phyloP scores from a whole-genome alignment of 2,329 filamentous ascomycete genomes.

The Aspergillus pseudonomiae region DNA sequence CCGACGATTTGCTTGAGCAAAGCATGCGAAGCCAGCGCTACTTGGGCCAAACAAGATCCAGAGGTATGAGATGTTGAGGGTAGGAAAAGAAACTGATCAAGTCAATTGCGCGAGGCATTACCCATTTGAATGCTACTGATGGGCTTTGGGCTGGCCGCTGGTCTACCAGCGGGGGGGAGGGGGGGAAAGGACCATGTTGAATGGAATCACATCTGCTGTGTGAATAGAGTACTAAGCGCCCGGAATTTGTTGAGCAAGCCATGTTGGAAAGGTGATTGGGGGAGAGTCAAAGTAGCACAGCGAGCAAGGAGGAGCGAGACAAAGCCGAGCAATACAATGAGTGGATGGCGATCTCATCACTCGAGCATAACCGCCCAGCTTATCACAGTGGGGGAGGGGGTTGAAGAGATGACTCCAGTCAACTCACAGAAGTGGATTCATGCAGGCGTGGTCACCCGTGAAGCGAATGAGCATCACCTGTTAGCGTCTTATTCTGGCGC shows the following conservation, averaged over 20 bases:
- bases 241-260: constrained; percentile 23
- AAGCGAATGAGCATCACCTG: constrained; percentile 20
- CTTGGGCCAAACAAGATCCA: constrained; percentile 27
- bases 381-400: constrained; percentile 36
- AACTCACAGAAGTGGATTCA: constrained; percentile 9
- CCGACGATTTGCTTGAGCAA: constrained; percentile 1
- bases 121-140: constrained; percentile 36
- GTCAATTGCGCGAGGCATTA: constrained; percentile 15
- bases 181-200: constrained; percentile 18
- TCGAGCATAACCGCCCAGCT: constrained; percentile 27
- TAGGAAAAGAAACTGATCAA: constrained; percentile 18
- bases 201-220: constrained; percentile 15
- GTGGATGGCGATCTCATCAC: constrained; percentile 28
- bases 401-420: not conserved
- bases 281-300: constrained; percentile 3
- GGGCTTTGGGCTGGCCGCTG: constrained; percentile 20
- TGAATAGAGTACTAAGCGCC: constrained; percentile 35
- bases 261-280: constrained; percentile 21
- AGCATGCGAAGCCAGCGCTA: constrained; percentile 35
- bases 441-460: constrained; percentile 25
- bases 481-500: constrained; percentile 32
- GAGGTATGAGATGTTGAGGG: constrained; percentile 22
- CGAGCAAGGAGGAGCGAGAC: constrained; percentile 6
- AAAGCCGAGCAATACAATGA: constrained; percentile 20
- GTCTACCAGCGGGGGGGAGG: constrained; percentile 18